Conservation (phyloP, 1,284 basidiomycete genomes). For the Cystobasidiaceae sp. region DNA sequence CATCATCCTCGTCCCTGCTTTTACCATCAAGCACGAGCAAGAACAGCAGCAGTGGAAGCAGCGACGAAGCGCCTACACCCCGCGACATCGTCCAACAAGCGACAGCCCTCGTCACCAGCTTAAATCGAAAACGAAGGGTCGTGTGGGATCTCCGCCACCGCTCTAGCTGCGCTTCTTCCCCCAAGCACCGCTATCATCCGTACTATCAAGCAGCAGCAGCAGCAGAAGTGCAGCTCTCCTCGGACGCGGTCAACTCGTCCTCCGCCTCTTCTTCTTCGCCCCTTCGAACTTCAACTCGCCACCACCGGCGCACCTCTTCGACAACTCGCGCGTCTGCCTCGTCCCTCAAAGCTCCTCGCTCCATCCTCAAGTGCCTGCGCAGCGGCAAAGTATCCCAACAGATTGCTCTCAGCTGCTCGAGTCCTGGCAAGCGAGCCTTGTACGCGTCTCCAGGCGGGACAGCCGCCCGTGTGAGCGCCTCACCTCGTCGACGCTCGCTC, state of each 20-base stretch:
- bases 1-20: not conserved
- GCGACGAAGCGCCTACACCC: not conserved
- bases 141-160: slow-evolving; percentile 16
- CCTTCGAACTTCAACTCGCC: not conserved
- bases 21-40: not conserved
- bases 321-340: not conserved
- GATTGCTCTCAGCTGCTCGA: not conserved
- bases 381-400: slow-evolving; percentile 15
- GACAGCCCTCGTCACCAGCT: not conserved
- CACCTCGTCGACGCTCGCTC: not conserved
- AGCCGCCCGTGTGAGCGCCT: not conserved
- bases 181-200: slow-evolving; percentile 26
- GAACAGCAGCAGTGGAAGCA: slow-evolving; percentile 2
- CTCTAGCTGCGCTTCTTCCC: slow-evolving; percentile 17
- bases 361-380: slow-evolving; percentile 15
- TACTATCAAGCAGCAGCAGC: not conserved
- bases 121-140: slow-evolving; percentile 7
- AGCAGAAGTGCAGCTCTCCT: not conserved
- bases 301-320: not conserved
- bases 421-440: slow-evolving; percentile 8
- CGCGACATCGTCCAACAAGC: not conserved
- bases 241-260: not conserved
- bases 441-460: not conserved
- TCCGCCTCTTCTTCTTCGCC: not conserved
- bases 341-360: slow-evolving; percentile 6